Evolutionary conservation across 805 yeast species (phyloP).

Genomic region (Ogataea populi-albae): DNA sequence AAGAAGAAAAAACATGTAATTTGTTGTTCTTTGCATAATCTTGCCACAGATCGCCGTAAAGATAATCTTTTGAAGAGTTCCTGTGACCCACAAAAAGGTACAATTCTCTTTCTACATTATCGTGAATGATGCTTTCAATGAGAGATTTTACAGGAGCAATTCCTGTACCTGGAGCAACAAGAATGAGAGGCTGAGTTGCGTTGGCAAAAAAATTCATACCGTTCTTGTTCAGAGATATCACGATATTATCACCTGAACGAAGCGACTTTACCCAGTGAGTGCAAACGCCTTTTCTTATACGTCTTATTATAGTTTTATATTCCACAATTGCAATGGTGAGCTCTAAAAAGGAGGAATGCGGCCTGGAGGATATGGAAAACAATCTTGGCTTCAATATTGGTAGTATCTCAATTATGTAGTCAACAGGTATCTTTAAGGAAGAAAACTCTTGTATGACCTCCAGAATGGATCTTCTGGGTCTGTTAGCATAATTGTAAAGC

Average conservation of each 20-base stretch:
- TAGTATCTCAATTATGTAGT: conserved; percentile 70
- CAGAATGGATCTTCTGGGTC: conserved; percentile 84
- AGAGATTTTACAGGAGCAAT: conserved; percentile 87
- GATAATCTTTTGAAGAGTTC: conserved; percentile 57
- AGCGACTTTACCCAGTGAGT: conserved; percentile 68
- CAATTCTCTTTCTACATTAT: conserved; percentile 31
- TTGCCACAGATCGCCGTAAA: conserved; percentile 59
- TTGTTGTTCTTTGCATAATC: conserved; percentile 31
- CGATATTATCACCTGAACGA: conserved; percentile 44
- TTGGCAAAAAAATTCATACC: conserved; percentile 33
- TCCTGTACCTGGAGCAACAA: conserved; percentile 95
- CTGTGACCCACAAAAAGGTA: conserved; percentile 77
- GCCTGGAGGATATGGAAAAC: conserved; percentile 77
- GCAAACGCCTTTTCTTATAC: conserved; percentile 78
- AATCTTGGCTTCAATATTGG: conserved; percentile 79
- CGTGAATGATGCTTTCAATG: conserved; percentile 39
- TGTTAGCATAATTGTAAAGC: conserved; percentile 82
- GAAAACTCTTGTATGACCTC: conserved; percentile 84
- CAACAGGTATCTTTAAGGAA: conserved; percentile 70
- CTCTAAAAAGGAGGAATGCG: conserved; percentile 45
- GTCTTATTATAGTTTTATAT: conserved; percentile 75
- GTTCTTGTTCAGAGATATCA: conserved; percentile 51
- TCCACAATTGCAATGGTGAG: conserved; percentile 81
- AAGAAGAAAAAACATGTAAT: conserved; percentile 42
- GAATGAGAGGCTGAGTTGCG: conserved; percentile 47